A percentile compares a stretch with the other conserved stretches of the same genome.
phyloP scores from a whole-genome alignment of 2,329 filamentous ascomycete genomes.

The Amphichorda felina region DNA sequence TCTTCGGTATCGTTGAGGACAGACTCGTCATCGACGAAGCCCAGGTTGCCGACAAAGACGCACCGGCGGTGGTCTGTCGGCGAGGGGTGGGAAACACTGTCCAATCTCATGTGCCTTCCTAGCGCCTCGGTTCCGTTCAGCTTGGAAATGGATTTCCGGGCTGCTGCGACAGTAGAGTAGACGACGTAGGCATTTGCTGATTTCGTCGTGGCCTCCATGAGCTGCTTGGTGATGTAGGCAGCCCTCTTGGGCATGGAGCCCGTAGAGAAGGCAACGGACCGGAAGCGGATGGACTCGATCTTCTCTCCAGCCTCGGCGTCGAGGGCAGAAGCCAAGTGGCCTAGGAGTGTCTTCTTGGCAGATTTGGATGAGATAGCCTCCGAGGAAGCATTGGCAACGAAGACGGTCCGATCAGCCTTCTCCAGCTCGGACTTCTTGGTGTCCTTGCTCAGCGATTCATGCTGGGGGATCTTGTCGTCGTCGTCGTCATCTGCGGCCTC shows the following conservation, averaged over 20 bases:
- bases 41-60: conserved; percentile 91
- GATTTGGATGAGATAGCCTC: conserved; percentile 72
- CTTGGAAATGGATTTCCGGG: conserved; percentile 60
- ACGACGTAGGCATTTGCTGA: conserved; percentile 93
- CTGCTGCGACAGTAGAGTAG: conserved; percentile 64
- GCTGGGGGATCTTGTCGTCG: conserved; percentile 29
- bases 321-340: conserved; percentile 69
- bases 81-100: conserved; percentile 80
- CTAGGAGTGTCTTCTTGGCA: conserved; percentile 64
- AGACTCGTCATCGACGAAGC: conserved; percentile 88
- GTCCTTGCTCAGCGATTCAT: conserved; percentile 43
- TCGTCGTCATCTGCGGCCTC: conserved; percentile 30
- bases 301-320: conserved; percentile 48
- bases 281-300: conserved; percentile 85
- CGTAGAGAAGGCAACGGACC: conserved; percentile 77
- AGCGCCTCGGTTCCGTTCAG: conserved; percentile 81
- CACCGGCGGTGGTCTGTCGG: conserved; percentile 77
- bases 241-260: conserved; percentile 78
- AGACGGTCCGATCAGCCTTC: conserved; percentile 82
- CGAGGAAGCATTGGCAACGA: conserved; percentile 81
- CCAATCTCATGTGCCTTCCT: conserved; percentile 79
- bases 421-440: conserved; percentile 56
- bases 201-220: conserved; percentile 85
- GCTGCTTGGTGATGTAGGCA: conserved; percentile 80
- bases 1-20: conserved; percentile 53